phyloP scores from a whole-genome alignment of 441 rosid genomes.

The Isatis lusitanica region DNA sequence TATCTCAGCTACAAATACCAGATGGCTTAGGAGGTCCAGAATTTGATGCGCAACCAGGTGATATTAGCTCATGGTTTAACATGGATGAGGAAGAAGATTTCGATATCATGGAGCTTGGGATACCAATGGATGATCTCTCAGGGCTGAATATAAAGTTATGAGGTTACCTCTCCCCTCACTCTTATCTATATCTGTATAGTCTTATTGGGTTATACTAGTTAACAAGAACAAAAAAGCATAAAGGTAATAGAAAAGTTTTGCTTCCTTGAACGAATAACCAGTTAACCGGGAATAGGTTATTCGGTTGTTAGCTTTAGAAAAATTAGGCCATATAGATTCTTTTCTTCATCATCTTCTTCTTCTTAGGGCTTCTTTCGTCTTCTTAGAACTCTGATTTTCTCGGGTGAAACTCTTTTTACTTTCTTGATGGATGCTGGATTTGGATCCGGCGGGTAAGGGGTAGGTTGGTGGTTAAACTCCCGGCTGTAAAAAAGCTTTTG shows the following conservation, averaged over 20 bases:
- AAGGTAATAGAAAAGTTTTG: conserved; percentile 32
- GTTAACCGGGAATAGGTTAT: conserved; percentile 8
- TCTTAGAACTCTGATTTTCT: not conserved
- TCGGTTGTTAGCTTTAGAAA: conserved; percentile 19
- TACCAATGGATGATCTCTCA: conserved; percentile 98
- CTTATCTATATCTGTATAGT: conserved; percentile 59
- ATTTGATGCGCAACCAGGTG: conserved; percentile 60
- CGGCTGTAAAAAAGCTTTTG: conserved; percentile 15
- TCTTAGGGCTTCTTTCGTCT: conserved; percentile 14
- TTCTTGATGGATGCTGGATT: conserved; percentile 15
- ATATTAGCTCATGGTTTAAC: conserved; percentile 91
- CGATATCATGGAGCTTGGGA: conserved; percentile 86
- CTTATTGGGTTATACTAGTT: conserved; percentile 81
- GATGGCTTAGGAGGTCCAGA: conserved; percentile 52
- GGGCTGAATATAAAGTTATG: conserved; percentile 94
- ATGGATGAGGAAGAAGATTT: conserved; percentile 90
- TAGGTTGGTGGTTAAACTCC: conserved; percentile 19
- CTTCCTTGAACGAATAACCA: conserved; percentile 24
- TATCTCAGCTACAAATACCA: conserved; percentile 59
- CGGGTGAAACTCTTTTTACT: conserved; percentile 10
- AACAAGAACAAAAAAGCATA: conserved; percentile 43
- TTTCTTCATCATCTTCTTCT: conserved; percentile 21
- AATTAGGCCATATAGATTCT: conserved; percentile 27
- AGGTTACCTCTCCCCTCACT: conserved; percentile 41
- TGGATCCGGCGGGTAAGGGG: conserved; percentile 7